Evolutionary conservation across 495 filamentous ascomycete genomes (phyloP).

Genomic region (Haplographium delicatum): DNA sequence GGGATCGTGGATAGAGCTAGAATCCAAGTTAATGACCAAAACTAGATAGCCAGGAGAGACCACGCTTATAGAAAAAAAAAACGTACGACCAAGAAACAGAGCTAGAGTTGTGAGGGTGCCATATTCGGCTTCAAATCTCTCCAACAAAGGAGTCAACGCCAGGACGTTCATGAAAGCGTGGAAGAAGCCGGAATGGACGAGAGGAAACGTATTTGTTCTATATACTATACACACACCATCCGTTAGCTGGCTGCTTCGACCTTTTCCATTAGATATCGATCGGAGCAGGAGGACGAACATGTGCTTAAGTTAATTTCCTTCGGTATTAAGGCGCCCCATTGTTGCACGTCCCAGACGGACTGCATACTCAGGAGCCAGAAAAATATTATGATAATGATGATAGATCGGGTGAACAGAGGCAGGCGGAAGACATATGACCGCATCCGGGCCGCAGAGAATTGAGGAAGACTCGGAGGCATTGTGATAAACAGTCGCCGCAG

Average conservation of each 20-base stretch:
- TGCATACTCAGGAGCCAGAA: conserved; percentile 65
- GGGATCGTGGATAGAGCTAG: conserved; percentile 77
- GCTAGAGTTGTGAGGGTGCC: conserved; percentile 81
- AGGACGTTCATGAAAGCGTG: conserved; percentile 76
- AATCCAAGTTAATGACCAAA: conserved; percentile 16
- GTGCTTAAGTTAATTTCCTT: conserved; percentile 62
- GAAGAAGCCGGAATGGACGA: conserved; percentile 76
- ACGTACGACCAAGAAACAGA: conserved; percentile 86
- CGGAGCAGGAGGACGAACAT: conserved; percentile 51
- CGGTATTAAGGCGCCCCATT: conserved; percentile 77
- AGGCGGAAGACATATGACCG: conserved; percentile 72
- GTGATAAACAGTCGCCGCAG: background rate
- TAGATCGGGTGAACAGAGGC: conserved; percentile 80
- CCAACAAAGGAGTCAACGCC: conserved; percentile 75
- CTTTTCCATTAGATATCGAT: background rate
- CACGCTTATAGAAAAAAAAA: background rate
- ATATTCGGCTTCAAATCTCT: conserved; percentile 90
- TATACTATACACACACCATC: conserved; percentile 57
- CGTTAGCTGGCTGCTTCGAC: conserved; percentile 3
- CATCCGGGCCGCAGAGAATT: conserved; percentile 38
- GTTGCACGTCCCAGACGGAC: conserved; percentile 58
- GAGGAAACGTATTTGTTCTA: conserved; percentile 85
- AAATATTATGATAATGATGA: conserved; percentile 59
- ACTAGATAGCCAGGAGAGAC: background rate
- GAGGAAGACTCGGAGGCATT: conserved; percentile 35